These are phyloP conservation scores for Stachybotrys elegans DNA, from an alignment of 2,329 filamentous ascomycete genomes.

Conservation along the genomic window DNA sequence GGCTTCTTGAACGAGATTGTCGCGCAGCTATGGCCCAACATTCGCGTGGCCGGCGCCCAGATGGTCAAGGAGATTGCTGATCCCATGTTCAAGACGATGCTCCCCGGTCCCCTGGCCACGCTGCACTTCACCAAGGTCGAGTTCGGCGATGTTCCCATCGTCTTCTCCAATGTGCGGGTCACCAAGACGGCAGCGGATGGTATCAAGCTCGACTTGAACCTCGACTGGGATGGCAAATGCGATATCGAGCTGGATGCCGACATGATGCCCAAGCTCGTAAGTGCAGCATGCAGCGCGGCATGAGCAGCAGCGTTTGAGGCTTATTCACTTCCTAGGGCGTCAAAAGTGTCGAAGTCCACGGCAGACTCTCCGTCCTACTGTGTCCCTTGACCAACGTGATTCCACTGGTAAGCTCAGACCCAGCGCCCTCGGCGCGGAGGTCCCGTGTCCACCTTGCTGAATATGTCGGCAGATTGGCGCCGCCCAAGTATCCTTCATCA, in stretches of 20 bases:
- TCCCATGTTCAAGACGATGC: slow-evolving; percentile 17
- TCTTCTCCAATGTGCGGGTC: slow-evolving; percentile 17
- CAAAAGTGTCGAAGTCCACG: slow-evolving; percentile 17
- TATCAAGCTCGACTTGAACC: slow-evolving; percentile 20
- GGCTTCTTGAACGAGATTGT: slow-evolving; percentile 20
- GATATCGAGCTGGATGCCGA: slow-evolving; percentile 19
- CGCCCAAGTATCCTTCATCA: slow-evolving; percentile 18
- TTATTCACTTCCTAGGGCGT: slow-evolving; percentile 11
- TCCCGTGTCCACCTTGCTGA: background rate
- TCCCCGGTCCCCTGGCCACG: slow-evolving; percentile 15
- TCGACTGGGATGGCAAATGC: slow-evolving; percentile 16
- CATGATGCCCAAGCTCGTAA: slow-evolving; percentile 19
- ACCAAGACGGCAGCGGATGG: slow-evolving; percentile 15
- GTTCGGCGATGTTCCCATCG: slow-evolving; percentile 14
- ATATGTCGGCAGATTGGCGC: slow-evolving; percentile 15
- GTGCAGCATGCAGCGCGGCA: background rate
- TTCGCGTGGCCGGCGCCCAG: slow-evolving; percentile 17
- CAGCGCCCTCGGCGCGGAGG: background rate
- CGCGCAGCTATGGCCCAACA: slow-evolving; percentile 20
- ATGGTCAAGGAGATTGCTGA: slow-evolving; percentile 18
- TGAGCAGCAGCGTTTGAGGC: background rate
- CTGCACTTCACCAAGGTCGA: slow-evolving; percentile 17
- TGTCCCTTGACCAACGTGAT: slow-evolving; percentile 17
- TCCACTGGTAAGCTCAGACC: slow-evolving; percentile 13
- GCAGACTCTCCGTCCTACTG: slow-evolving; percentile 15